Conservation (phyloP, 352 stramenopile genomes). For the Aphanomyces euteiches region DNA sequence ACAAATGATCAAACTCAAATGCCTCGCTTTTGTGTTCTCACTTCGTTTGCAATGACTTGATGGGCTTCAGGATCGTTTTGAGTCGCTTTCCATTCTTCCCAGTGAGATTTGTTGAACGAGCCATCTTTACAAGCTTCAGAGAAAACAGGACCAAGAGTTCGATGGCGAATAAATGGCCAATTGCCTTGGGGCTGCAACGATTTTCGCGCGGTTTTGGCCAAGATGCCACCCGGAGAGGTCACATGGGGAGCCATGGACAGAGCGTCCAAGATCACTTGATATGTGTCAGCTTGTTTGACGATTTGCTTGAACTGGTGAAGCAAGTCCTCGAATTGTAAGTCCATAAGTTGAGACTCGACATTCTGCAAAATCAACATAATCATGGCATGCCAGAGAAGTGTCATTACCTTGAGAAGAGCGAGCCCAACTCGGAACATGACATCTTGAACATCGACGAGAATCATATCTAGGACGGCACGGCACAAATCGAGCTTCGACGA, state of each 20-base stretch:
- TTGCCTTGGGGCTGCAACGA: slow-evolving; percentile 48
- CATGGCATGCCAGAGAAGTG: background rate
- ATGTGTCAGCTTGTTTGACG: slow-evolving; percentile 68
- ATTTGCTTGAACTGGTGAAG: slow-evolving; percentile 77
- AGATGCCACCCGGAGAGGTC: background rate
- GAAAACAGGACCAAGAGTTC: slow-evolving; percentile 45
- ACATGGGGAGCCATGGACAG: slow-evolving; percentile 35
- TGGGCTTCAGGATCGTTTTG: slow-evolving; percentile 30
- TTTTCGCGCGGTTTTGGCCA: slow-evolving; percentile 32
- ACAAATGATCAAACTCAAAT: background rate
- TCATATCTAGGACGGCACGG: slow-evolving; percentile 80
- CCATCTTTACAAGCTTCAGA: slow-evolving; percentile 23
- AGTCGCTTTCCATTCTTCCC: slow-evolving; percentile 45
- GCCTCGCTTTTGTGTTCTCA: background rate
- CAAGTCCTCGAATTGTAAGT: slow-evolving; percentile 80
- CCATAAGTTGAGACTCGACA: slow-evolving; percentile 75
- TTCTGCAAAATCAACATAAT: slow-evolving; percentile 31
- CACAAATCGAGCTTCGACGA: slow-evolving; percentile 78
- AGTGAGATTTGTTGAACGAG: slow-evolving; percentile 35
- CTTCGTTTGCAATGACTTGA: slow-evolving; percentile 62
- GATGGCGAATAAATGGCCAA: slow-evolving; percentile 45
- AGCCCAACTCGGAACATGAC: slow-evolving; percentile 77
- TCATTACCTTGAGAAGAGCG: slow-evolving; percentile 61
- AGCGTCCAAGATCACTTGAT: slow-evolving; percentile 63
- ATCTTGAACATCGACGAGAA: slow-evolving; percentile 74